These are phyloP conservation scores for Rosa lucieae DNA, from an alignment of 306 rosid species.

Conservation along the genomic window DNA sequence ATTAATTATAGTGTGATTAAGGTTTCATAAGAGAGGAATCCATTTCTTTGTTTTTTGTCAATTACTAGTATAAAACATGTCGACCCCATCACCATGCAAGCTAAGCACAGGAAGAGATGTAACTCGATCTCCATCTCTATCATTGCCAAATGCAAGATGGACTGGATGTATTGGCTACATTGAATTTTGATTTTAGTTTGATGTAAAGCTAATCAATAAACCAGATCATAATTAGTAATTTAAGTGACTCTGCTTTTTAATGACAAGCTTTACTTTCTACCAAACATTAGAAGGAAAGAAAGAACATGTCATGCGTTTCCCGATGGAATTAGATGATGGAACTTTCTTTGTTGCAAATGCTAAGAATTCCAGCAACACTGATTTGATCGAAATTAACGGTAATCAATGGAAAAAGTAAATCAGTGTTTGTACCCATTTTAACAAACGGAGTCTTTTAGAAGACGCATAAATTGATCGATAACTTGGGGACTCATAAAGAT, in stretches of 20 bases:
- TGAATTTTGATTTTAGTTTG: slow-evolving; percentile 5
- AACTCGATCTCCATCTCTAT: not conserved
- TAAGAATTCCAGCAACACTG: not conserved
- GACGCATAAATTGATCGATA: too few relatives aligned
- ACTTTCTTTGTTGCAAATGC: slow-evolving; percentile 1
- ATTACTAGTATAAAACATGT: not conserved
- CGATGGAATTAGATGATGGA: slow-evolving; percentile 10
- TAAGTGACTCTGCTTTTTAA: not conserved
- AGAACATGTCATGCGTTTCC: slow-evolving; percentile 15
- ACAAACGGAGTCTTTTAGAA: not conserved
- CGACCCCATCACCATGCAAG: not conserved
- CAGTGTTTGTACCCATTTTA: not conserved
- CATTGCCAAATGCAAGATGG: not conserved
- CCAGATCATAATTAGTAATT: not conserved
- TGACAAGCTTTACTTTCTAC: slow-evolving; percentile 13
- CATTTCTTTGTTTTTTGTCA: not conserved
- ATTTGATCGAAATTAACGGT: not conserved
- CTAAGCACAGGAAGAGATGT: not conserved
- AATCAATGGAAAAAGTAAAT: not conserved
- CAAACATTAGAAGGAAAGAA: not conserved
- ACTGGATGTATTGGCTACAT: not conserved
- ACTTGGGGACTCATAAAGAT: too few relatives aligned
- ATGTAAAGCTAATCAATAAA: not conserved
- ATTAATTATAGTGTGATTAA: not conserved
- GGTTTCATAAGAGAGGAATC: not conserved